Base-by-base conservation (phyloP, 257 asterid species). In the Solanum commersonii region DNA sequence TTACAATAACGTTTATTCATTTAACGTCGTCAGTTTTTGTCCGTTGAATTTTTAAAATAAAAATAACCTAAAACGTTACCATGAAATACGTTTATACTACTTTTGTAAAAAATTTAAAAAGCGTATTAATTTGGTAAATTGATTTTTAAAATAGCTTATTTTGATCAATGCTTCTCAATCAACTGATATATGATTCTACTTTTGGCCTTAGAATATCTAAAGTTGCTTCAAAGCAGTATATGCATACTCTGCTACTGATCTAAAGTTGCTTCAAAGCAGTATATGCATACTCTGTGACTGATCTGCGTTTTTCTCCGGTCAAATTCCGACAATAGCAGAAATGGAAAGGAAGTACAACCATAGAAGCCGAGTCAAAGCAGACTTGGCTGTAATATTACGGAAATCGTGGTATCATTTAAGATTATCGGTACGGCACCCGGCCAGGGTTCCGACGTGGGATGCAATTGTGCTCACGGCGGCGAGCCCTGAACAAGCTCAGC, bases 401-500 rank as follows among this genome's bases (percentile, higher is more conserved):
- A 96, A 96, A 77, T 95, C 98, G 10, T 95, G 99, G 99, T 96
- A 94, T 94, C 98, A 94, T 90, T 87, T 94, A 63, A 88, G 99
- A 76, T 92, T 96, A 6, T 94, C 99, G 68, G 98, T 96, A 5
- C 94, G 98, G 40, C 95, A 96, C 78, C 98, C 97, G 18, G 29
- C 91, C 27, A 93, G 99, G 46, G 98, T 95, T 38, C 95, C 90
- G 29, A 96, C 99, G 2, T 97, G 99, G 99, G 99, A 95, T 91
- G 99, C 98, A 84, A 91, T 97, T 87, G 92, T 97, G 18, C 90
- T 97, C 73, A 97, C 99, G n/a, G 99, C 99, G 14, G 95, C 99
- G 12, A 97, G 99, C 90, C 99, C 99, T 31, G 98, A 96, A 87
- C 99, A 97, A 89, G 98, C 99, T 52, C 91, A 91, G 90, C 98